Conservation (phyloP, 2,329 filamentous ascomycete species). For the Lithohypha guttulata region DNA sequence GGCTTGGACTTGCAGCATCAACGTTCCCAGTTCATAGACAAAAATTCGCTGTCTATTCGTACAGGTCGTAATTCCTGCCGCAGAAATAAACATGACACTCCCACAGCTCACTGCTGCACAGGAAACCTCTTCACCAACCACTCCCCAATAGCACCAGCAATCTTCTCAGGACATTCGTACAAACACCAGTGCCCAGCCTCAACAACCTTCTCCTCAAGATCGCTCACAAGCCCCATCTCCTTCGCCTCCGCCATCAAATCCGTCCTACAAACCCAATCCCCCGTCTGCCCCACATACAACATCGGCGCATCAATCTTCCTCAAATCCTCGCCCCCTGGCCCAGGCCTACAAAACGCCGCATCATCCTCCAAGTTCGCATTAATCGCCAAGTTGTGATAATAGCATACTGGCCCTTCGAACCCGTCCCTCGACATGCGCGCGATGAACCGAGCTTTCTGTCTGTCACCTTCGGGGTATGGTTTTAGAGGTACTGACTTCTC, state of each 20-base stretch:
- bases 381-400: slow-evolving; percentile 5
- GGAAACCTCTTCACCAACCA: slow-evolving; percentile 10
- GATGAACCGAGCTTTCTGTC: slow-evolving; percentile 1
- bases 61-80: no score
- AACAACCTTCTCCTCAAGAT: slow-evolving; percentile 10
- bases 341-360: slow-evolving; percentile 1
- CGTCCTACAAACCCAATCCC: slow-evolving; percentile 11
- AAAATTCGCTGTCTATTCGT: no score
- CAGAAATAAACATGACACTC: no score
- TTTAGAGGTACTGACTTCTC: slow-evolving; percentile 2
- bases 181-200: slow-evolving; percentile 11
- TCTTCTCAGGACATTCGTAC: slow-evolving; percentile 8
- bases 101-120: neutral
- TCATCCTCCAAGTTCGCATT: slow-evolving; percentile 9
- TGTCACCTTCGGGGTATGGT: slow-evolving; percentile 4
- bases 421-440: slow-evolving; percentile 7
- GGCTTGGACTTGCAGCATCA: no score
- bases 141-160: slow-evolving; percentile 7
- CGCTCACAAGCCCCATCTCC: slow-evolving; percentile 3
- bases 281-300: slow-evolving; percentile 10
- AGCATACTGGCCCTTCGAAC: slow-evolving; percentile 8
- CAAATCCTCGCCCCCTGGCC: neutral
- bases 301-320: slow-evolving; percentile 8
- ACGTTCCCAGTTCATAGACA: no score
- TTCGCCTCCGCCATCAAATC: slow-evolving; percentile 8